Evolutionary conservation across 768 basidiomycete genomes (phyloP), one percentile per base, ranked within the genome.

Genomic region (Sarcodon sp.): DNA sequence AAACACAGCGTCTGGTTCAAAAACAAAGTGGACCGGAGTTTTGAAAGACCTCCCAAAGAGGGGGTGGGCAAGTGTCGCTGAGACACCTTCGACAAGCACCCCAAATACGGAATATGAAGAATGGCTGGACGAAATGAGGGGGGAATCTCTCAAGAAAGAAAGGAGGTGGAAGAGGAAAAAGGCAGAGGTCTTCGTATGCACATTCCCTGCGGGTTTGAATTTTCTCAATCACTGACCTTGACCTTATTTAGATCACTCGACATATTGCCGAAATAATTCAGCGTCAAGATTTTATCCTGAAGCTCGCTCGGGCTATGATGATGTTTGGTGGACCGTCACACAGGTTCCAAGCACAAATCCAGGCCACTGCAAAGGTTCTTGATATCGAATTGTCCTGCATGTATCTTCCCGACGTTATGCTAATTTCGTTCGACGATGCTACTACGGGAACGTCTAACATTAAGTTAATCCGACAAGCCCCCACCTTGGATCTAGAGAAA

Each of bases 311-410:
- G 45, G 79, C 86, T 8, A 79, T 92, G 72, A 92, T 91, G 86
- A 87, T 85, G 76, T 89, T 87, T 54, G 88, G 87, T 8, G 82
- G 80, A 5, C 86, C 87, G 15, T 76, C 82, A 10, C 87, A 93
- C 61, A 82, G 88, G 37, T 71, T 92, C 15, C 86, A 82, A 56
- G 73, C 85, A 1, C 87, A 91, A 59, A 79, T 91, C 48, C 77
- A 80, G 58, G 79, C 83, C 11, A 86, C 87, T 1, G 86, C 80
- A 11, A 73, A 72, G 6, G 85, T 90, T 11, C 74, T 92, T 21
- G 87, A 91, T 52, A 70, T 91, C 50, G 71, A 75, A 53, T 70
- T 79, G 43, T 79, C 77, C 57, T 83, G 87, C 64, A 71, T 90
- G 62, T 86, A 87, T 58, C 64, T 85, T 31, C 83, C 83, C 3